These are phyloP conservation scores for Amoebophrya sp. DNA, from an alignment of 169 alveolate species.

Conservation along the genomic window DNA sequence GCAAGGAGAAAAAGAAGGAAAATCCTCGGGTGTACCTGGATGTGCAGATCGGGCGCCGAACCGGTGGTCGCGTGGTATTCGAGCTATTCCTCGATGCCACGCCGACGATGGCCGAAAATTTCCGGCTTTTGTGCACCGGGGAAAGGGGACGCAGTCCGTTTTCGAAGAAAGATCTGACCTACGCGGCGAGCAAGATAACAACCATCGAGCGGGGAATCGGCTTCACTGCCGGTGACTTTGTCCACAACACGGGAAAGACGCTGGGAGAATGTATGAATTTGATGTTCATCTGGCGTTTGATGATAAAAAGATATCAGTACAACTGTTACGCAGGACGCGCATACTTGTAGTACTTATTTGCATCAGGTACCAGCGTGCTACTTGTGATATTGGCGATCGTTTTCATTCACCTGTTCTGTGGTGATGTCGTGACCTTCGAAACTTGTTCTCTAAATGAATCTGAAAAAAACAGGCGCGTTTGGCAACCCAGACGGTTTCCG, in stretches of 20 bases:
- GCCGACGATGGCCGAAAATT: not conserved
- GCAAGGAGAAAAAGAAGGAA: not conserved
- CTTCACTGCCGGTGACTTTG: not conserved
- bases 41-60: not conserved
- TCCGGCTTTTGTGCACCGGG: not conserved
- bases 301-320: no score
- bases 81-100: not conserved
- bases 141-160: not conserved
- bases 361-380: no score
- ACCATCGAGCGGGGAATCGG: not conserved
- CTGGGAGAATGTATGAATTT: not conserved
- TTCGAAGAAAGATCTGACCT: not conserved
- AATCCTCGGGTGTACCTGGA: not conserved
- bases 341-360: no score
- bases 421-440: no score
- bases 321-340: no score
- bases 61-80: not conserved
- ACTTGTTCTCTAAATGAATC: no score
- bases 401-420: no score
- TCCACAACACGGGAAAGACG: not conserved
- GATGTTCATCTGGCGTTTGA: no score
- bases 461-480: no score
- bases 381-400: no score
- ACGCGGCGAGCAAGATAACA: not conserved
- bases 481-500: not conserved